Base-by-base conservation (phyloP, 2,329 filamentous ascomycete genomes). In the Colletotrichum eremochloae region DNA sequence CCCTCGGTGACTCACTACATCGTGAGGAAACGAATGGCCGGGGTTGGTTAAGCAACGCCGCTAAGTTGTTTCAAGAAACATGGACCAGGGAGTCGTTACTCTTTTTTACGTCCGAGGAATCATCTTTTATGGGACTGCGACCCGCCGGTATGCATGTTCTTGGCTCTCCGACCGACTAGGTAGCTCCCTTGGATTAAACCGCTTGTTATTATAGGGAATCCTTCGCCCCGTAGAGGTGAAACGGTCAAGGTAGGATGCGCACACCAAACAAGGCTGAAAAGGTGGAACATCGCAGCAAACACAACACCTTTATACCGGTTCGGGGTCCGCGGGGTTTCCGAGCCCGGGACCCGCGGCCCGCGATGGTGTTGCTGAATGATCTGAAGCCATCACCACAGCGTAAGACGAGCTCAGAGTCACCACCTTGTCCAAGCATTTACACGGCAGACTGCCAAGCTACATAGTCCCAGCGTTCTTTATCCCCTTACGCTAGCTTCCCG, bases 401-500 rank as follows among this genome's bases (percentile, higher is more conserved):
- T 18, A 18, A 42, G 40, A 42, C 40, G 4, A 5, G 40, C 14
- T 15, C 14, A 3, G 40, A 42, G n/a, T 53, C 5, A 33, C 33
- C 1, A 20, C 46, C 4, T 6, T 63, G 7, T 24, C n/a, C 1
- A 12, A 52, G 33, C 11, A 40, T n/a, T 15, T 36, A 33, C 33
- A 20, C 7, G 52, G 14, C 31, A 40, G 63, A 18, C 65, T 75
- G 29, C 72, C 76, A 3, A 62, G 76, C 12, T 44, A 52, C 1
- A 68, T 67, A 20, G 75, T 79, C 12, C 61, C 75, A 1, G 58
- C 65, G 24, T 74, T 76, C 52, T 56, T 75, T 9, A 50, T 74
- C 7, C 61, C 77, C 40, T 33, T 11, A 15, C 14, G 76, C 2
- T 40, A 76, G 20, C 40, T 77, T 3, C 76, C 76, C 2, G 31